These are phyloP conservation scores for Catenaria anguillulae DNA, from an alignment of 371 early-diverging fungal species.

Conservation along the genomic window DNA sequence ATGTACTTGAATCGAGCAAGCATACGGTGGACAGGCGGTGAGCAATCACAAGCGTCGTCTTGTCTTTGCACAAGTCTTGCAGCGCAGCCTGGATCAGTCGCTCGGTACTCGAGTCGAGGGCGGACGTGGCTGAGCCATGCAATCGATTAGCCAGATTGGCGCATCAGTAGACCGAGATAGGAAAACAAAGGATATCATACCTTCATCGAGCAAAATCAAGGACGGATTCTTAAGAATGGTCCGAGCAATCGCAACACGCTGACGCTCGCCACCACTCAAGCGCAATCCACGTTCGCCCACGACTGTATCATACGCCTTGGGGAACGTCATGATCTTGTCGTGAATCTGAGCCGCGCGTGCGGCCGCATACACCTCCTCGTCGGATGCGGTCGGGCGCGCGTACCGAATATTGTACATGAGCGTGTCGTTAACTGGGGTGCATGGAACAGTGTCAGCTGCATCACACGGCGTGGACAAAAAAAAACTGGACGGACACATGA, in stretches of 20 bases:
- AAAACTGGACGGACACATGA: too few relatives aligned
- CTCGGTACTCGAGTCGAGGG: slow-evolving; percentile 9
- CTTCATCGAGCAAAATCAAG: slow-evolving; percentile 12
- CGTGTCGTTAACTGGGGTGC: slow-evolving; percentile 76
- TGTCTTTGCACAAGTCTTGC: slow-evolving; percentile 25
- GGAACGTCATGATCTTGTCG: slow-evolving; percentile 42
- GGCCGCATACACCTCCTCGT: slow-evolving; percentile 50
- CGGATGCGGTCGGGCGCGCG: slow-evolving; percentile 30
- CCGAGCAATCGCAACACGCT: slow-evolving; percentile 75
- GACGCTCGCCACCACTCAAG: slow-evolving; percentile 72
- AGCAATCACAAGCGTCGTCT: slow-evolving; percentile 90
- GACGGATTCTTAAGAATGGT: slow-evolving; percentile 49
- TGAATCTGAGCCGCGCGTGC: slow-evolving; percentile 72
- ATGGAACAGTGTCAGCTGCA: too few relatives aligned
- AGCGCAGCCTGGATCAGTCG: not conserved
- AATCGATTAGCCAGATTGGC: too few relatives aligned
- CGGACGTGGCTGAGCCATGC: not conserved
- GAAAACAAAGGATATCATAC: too few relatives aligned
- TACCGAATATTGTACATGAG: slow-evolving; percentile 67
- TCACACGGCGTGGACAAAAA: too few relatives aligned
- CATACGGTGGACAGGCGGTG: slow-evolving; percentile 51
- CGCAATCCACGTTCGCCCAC: slow-evolving; percentile 89
- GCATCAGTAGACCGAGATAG: too few relatives aligned
- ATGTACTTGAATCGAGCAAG: too few relatives aligned
- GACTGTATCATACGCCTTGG: slow-evolving; percentile 74